A percentile compares a stretch with the other conserved stretches of the same genome.
Evolutionary conservation across 2,329 filamentous ascomycete species (phyloP).

Genomic region (Aureobasidium sp.): DNA sequence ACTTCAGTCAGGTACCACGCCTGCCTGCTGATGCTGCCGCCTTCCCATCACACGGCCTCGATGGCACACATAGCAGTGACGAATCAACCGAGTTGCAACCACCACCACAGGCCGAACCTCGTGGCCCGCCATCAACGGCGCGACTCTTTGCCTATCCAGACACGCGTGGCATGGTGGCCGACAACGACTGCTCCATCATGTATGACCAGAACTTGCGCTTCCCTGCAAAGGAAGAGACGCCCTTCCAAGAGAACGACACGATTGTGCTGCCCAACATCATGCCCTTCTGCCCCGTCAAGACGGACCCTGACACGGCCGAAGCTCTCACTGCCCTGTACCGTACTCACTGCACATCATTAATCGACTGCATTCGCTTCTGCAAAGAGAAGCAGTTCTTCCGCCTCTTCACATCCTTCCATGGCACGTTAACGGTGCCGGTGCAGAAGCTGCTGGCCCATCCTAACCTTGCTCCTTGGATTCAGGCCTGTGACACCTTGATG

Average conservation of each 20-base stretch:
- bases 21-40: constrained; percentile 40
- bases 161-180: constrained; percentile 31
- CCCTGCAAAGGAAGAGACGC: constrained; percentile 47
- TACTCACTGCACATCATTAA: constrained; percentile 88
- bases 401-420: constrained; percentile 89
- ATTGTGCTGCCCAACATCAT: constrained; percentile 81
- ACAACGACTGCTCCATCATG: constrained; percentile 38
- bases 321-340: constrained; percentile 82
- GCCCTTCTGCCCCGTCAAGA: constrained; percentile 68
- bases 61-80: constrained; percentile 14
- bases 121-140: constrained; percentile 34
- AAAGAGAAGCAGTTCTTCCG: constrained; percentile 96
- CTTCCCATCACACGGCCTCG: constrained; percentile 29
- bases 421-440: constrained; percentile 91
- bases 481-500: constrained; percentile 88
- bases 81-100: constrained; percentile 22
- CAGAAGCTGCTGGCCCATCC: constrained; percentile 83
- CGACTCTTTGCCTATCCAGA: constrained; percentile 40
- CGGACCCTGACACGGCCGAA: constrained; percentile 78
- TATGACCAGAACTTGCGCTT: constrained; percentile 59
- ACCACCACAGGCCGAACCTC: constrained; percentile 19
- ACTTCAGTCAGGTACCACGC: constrained; percentile 35
- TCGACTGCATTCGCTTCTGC: constrained; percentile 93
- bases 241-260: constrained; percentile 56
- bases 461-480: constrained; percentile 81